These are phyloP conservation scores for Sistotremastrum suecicum DNA, from an alignment of 768 basidiomycete species.

Conservation along the genomic window DNA sequence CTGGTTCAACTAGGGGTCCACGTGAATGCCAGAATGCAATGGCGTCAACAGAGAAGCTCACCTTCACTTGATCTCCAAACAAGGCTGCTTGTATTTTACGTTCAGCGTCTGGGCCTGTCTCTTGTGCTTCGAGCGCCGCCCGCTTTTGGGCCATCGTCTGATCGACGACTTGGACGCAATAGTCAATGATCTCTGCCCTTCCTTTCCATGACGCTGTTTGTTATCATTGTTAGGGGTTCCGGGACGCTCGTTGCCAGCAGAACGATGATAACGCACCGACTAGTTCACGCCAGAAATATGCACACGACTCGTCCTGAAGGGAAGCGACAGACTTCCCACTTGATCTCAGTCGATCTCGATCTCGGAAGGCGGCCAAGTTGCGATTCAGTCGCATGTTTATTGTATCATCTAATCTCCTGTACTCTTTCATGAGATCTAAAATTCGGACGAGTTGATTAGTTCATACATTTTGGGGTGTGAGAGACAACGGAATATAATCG, in stretches of 20 bases:
- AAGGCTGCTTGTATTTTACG: constrained; percentile 40
- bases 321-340: constrained; percentile 26
- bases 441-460: constrained; percentile 6
- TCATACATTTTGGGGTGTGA: neutral
- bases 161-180: constrained; percentile 62
- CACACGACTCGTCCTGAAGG: constrained; percentile 62
- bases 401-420: constrained; percentile 65
- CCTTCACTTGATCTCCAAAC: constrained; percentile 62
- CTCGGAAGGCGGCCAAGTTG: constrained; percentile 60
- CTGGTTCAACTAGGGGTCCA: constrained; percentile 43
- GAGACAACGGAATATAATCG: constrained; percentile 3
- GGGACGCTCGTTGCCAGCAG: constrained; percentile 11
- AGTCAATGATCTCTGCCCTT: constrained; percentile 57
- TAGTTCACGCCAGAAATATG: constrained; percentile 64
- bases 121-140: constrained; percentile 25
- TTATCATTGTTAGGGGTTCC: constrained; percentile 18
- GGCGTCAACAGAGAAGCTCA: constrained; percentile 15
- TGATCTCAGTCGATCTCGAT: constrained; percentile 43
- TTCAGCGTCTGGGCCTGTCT: constrained; percentile 29
- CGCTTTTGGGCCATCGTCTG: constrained; percentile 44
- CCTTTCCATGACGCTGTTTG: constrained; percentile 45
- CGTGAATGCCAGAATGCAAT: neutral
- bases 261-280: constrained; percentile 38
- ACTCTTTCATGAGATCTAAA: constrained; percentile 69
- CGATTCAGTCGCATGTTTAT: constrained; percentile 74